phyloP scores from a whole-genome alignment of 768 basidiomycete species.

The Russula sp. region DNA sequence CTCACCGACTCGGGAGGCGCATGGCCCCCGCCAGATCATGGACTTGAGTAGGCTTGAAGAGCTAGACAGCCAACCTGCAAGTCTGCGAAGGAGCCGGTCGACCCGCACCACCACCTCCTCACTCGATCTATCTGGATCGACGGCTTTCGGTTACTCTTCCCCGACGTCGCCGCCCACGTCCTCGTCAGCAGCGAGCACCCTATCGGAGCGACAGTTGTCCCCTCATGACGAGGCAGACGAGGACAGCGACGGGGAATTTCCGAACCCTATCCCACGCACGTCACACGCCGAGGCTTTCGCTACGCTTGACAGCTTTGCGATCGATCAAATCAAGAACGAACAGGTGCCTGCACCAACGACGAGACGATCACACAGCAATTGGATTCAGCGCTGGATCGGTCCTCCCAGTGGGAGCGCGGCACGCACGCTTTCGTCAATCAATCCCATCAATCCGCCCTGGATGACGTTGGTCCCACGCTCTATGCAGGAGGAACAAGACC shows the following conservation, averaged over 20 bases:
- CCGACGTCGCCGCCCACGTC: background rate
- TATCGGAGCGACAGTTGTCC: constrained; percentile 14
- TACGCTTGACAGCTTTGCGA: constrained; percentile 34
- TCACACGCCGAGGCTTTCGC: constrained; percentile 41
- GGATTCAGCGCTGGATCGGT: constrained; percentile 24
- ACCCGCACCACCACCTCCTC: constrained; percentile 16
- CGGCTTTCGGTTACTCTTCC: constrained; percentile 14
- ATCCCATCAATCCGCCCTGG: constrained; percentile 51
- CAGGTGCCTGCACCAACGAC: constrained; percentile 9
- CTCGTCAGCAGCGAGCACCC: constrained; percentile 14
- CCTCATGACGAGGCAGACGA: constrained; percentile 22
- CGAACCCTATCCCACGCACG: constrained; percentile 33
- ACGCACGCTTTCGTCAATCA: constrained; percentile 26
- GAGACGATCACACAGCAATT: constrained; percentile 15
- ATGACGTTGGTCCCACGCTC: constrained; percentile 59
- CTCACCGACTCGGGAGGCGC: background rate
- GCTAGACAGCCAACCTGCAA: constrained; percentile 6
- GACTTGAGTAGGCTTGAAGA: constrained; percentile 9
- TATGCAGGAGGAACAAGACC: constrained; percentile 64
- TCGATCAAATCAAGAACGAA: constrained; percentile 33
- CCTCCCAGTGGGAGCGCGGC: constrained; percentile 26
- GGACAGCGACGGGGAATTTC: constrained; percentile 31
- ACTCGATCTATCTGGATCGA: constrained; percentile 19
- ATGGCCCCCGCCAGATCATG: constrained; percentile 4
- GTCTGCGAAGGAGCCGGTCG: constrained; percentile 3